phyloP scores from a whole-genome alignment of 1,284 basidiomycete species.

The Cystobasidium slooffiae region DNA sequence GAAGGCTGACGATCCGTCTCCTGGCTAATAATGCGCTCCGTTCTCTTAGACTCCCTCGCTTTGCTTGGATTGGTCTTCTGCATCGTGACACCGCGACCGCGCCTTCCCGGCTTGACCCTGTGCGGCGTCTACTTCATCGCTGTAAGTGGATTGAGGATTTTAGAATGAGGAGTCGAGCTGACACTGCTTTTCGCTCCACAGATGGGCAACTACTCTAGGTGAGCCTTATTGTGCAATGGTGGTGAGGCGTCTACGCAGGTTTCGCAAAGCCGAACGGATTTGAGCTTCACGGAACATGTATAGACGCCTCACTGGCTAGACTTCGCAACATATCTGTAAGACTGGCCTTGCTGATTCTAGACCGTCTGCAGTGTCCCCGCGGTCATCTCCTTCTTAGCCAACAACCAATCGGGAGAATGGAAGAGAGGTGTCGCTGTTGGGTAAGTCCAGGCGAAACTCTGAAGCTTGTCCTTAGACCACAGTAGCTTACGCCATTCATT shows the following conservation, averaged over 20 bases:
- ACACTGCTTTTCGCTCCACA: neutral
- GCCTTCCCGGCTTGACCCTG: constrained; percentile 23
- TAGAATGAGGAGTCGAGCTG: neutral
- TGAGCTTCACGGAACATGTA: too few relatives aligned
- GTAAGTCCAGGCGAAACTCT: neutral
- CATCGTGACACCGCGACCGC: constrained; percentile 24
- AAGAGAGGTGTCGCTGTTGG: constrained; percentile 35
- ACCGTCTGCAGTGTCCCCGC: constrained; percentile 1
- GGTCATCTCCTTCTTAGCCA: constrained; percentile 7
- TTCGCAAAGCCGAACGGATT: too few relatives aligned
- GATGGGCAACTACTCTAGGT: constrained; percentile 28
- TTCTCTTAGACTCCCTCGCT: too few relatives aligned
- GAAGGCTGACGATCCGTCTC: neutral
- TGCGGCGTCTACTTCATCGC: constrained; percentile 27
- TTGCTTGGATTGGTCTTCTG: constrained; percentile 57
- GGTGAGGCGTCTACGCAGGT: neutral
- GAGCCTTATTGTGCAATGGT: neutral
- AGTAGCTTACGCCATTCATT: neutral
- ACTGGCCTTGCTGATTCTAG: neutral
- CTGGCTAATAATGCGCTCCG: neutral
- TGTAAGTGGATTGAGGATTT: neutral
- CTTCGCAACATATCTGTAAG: neutral
- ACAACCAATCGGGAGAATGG: constrained; percentile 27
- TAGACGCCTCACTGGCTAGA: neutral
- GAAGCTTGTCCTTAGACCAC: neutral